Conservation (phyloP, 2,329 filamentous ascomycete species). For the Capronia coronata region DNA sequence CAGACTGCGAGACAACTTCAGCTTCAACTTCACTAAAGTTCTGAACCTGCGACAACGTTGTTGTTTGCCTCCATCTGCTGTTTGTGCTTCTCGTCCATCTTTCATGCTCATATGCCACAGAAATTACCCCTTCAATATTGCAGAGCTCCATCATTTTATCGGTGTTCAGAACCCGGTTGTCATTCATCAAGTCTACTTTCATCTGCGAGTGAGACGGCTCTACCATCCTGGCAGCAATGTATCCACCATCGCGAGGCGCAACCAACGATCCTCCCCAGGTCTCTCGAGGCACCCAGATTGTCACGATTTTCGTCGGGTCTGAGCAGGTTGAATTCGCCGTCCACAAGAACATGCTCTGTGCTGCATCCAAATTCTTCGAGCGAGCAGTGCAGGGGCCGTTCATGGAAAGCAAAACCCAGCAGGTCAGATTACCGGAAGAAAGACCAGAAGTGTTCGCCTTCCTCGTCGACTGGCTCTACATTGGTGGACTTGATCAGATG, state of each 20-base stretch:
- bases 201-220: too few species aligned
- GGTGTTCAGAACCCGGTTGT: too few species aligned
- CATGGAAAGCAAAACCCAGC: constrained; percentile 37
- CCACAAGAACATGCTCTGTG: constrained; percentile 44
- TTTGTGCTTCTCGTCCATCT: too few species aligned
- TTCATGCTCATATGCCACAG: too few species aligned
- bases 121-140: too few species aligned
- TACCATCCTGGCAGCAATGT: not conserved
- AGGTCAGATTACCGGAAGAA: constrained; percentile 42
- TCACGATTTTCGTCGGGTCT: constrained; percentile 41
- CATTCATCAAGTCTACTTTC: too few species aligned
- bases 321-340: constrained; percentile 40
- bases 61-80: too few species aligned
- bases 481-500: not conserved
- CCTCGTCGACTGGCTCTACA: constrained; percentile 50
- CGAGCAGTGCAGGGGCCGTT: constrained; percentile 5
- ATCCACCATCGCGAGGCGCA: not conserved
- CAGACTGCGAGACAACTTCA: too few species aligned
- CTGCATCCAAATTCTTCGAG: constrained; percentile 44
- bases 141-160: too few species aligned
- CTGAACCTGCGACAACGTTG: too few species aligned
- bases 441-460: constrained; percentile 49
- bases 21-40: too few species aligned
- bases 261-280: constrained; percentile 4
- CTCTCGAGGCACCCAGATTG: constrained; percentile 7